phyloP scores from a whole-genome alignment of 1,284 basidiomycete genomes.

The Gymnopus androsaceus region DNA sequence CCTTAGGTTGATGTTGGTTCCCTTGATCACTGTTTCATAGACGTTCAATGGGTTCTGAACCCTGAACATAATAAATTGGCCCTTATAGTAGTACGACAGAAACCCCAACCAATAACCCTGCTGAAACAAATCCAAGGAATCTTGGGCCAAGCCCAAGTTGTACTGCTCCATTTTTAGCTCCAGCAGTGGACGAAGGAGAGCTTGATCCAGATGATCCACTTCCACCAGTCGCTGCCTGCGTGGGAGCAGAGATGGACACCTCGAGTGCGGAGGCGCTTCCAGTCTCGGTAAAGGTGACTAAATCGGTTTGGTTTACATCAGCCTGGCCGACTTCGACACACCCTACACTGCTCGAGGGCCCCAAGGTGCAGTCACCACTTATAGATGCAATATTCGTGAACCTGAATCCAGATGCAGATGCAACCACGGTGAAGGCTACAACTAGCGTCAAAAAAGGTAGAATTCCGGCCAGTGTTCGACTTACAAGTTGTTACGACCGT shows the following conservation, averaged over 20 bases:
- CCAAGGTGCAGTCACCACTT: constrained; percentile 5
- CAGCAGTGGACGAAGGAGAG: neutral
- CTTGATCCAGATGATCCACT: neutral
- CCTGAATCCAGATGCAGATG: constrained; percentile 2
- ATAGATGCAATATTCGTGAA: neutral
- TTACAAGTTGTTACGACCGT: constrained; percentile 2
- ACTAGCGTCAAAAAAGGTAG: no score
- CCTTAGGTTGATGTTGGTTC: no score
- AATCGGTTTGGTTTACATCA: neutral
- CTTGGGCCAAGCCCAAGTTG: neutral
- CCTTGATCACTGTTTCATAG: no score
- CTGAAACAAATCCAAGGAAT: neutral
- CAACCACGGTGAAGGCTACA: constrained; percentile 6
- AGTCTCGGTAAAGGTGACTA: neutral
- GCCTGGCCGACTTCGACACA: neutral
- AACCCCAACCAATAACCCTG: neutral
- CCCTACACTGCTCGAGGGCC: neutral
- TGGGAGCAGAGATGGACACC: neutral
- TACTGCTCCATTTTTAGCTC: neutral
- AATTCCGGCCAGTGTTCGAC: no score
- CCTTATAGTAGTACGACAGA: no score
- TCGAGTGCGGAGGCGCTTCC: constrained; percentile 1
- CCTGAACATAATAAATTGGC: no score
- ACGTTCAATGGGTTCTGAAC: no score
- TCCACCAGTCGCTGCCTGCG: neutral